Base-by-base conservation (phyloP, 306 rosid species). In the Potentilla sterilis region DNA sequence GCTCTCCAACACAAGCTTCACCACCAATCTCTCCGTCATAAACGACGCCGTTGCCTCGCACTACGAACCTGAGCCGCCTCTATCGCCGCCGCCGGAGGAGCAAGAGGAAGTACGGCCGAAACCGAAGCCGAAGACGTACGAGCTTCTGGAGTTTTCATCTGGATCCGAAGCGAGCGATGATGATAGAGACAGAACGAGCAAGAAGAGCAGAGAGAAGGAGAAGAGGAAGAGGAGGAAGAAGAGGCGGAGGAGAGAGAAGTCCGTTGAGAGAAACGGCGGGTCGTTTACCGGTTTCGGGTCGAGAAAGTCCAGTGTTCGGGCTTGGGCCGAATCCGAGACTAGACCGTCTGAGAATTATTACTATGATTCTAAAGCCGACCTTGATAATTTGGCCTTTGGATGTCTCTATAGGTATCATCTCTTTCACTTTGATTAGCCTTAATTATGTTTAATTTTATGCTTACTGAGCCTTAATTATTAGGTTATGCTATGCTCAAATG, bases 311-410 rank as follows among this genome's bases (percentile, higher is more conserved):
- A 83, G 83, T 55, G 90, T 87, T 82, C 86, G 91, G 77, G 87
- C 88, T 42, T 94, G 97, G 98, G 92, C 88, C 16, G 91, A 82
- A 78, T 86, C 93, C 7, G 85, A 76, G 69, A 41, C 85, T 51
- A 85, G 81, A 38, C 79, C 86, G 58, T 37, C 89, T 19, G 92
- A 90, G 73, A 94, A 89, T 52, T 95, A 87, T 80, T 95, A 81
- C 96, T 54, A 90, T 37, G 98, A 94, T 79, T 86, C 93, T 62
- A 87, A 72, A 0, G 96, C 96, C 14, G 97, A 92, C 78, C 96
- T 81, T 15, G 96, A 94, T 76, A 90, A 93, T 83, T 79, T 91
- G 52, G 93, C 87, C 4, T 93, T 91, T 19, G 98, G 97, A 5
- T 78, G 83, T 18, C 89, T 87, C 55, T 93, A 91, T 85, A 91